Evolutionary conservation across 345 rosid species (phyloP), one percentile per base, ranked within the genome.

Genomic region (Jatropha curcas): DNA sequence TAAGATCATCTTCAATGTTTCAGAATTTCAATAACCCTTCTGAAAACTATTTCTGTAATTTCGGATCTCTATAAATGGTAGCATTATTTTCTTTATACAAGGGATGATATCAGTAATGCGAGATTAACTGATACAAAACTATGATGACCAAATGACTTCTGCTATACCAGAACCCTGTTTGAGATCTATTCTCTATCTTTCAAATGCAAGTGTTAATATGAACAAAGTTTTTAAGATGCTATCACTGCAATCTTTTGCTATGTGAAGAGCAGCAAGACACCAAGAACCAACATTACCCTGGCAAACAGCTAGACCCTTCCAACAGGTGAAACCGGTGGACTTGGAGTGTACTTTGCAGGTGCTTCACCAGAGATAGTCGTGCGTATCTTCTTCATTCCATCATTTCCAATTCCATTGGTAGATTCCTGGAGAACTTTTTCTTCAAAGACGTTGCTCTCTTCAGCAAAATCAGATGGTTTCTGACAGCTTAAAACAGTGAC

Each of bases 301-400:
- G 30, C 55, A 37, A 1, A 65, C 59, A 45, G 43, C 80, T 84
- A 94, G 35, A 85, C 94, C 62, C 98, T 88, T 65, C 94, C 97
- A 4, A 89, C 88, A 0, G 98, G 96, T 65, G 98, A 94, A 77
- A 77, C 82, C 7, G 96, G 97, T 7, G 96, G 97, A 81, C 80
- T 74, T 28, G 94, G 83, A 62, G 90, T 79, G 73, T 85, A 90
- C 67, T 74, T 91, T 10, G 74, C 58, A 45, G 89, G 82, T 51
- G 79, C 57, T 67, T 80, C 68, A 45, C 72, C 78, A 0, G 25
- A 58, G 19, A 37, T 37, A n/a, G 14, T 33, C 7, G 73, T 2
- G 62, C 57, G 58, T 35, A 52, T 68, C 58, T 27, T 75, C 80
- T 76, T 82, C 22, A 43, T 46, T 46, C 56, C 64, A 52, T 61